Conservation (phyloP, 1,139 yeast genomes). For the Kodamaea fungicola region DNA sequence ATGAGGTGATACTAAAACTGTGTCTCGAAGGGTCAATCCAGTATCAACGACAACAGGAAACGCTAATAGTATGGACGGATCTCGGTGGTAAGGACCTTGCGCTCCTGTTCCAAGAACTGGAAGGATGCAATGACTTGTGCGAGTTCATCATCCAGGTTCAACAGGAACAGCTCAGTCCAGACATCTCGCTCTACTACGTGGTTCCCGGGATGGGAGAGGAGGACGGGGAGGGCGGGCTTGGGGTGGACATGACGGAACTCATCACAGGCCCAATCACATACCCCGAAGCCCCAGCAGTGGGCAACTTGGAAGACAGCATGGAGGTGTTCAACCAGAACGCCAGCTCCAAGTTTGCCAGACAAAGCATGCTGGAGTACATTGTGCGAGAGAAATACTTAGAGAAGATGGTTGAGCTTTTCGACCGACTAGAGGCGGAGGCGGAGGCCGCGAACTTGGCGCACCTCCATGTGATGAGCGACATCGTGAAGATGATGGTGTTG, state of each 20-base stretch:
- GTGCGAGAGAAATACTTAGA: slow-evolving; percentile 50
- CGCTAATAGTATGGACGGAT: slow-evolving; percentile 93
- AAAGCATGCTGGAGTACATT: slow-evolving; percentile 49
- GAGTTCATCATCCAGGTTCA: slow-evolving; percentile 74
- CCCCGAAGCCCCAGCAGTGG: slow-evolving; percentile 56
- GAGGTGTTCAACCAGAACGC: slow-evolving; percentile 56
- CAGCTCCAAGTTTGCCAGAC: slow-evolving; percentile 53
- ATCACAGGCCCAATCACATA: slow-evolving; percentile 75
- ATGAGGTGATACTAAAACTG: slow-evolving; percentile 61
- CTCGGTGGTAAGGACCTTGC: slow-evolving; percentile 77
- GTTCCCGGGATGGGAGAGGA: slow-evolving; percentile 45
- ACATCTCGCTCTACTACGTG: slow-evolving; percentile 72
- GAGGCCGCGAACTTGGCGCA: slow-evolving; percentile 19
- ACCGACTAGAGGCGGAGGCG: slow-evolving; percentile 45
- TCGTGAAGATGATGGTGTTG: slow-evolving; percentile 63
- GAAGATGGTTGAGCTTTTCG: slow-evolving; percentile 51
- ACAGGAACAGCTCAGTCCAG: slow-evolving; percentile 54
- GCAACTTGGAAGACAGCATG: slow-evolving; percentile 47
- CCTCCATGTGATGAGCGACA: slow-evolving; percentile 66
- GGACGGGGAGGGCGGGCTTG: slow-evolving; percentile 10
- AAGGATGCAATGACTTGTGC: slow-evolving; percentile 82
- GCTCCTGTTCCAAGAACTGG: slow-evolving; percentile 85
- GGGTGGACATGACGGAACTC: slow-evolving; percentile 60
- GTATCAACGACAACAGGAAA: slow-evolving; percentile 92
- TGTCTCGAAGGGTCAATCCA: slow-evolving; percentile 71